phyloP scores from a whole-genome alignment of 2,329 filamentous ascomycete genomes.

The Colletotrichum somersetense region DNA sequence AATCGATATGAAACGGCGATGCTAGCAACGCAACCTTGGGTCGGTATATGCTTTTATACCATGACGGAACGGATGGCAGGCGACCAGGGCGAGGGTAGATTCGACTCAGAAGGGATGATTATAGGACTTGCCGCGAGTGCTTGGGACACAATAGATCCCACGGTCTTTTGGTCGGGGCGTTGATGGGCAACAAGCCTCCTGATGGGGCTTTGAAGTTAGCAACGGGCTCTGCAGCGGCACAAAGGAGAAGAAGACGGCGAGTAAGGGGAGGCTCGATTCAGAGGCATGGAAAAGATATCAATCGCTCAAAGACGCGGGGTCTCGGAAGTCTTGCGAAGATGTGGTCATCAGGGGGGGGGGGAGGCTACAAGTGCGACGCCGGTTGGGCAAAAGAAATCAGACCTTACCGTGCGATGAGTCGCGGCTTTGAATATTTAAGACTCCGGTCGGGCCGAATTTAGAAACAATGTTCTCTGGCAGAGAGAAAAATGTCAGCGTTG shows the following conservation, averaged over 20 bases:
- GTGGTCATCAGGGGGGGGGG: not conserved
- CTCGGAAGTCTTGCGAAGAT: constrained; percentile 4
- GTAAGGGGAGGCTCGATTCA: not conserved
- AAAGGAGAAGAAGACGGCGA: not conserved
- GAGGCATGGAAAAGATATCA: not conserved
- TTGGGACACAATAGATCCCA: not conserved
- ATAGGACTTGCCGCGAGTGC: not conserved
- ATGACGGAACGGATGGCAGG: not conserved
- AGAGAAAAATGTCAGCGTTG: not conserved
- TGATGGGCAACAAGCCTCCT: not conserved
- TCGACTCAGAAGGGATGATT: not conserved
- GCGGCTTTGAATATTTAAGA: not conserved
- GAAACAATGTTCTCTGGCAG: not conserved
- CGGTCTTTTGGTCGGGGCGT: not conserved
- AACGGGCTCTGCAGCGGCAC: not conserved
- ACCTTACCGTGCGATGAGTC: not conserved
- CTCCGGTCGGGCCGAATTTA: not conserved
- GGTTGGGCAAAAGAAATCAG: not conserved
- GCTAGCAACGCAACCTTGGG: not conserved
- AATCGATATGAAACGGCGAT: not conserved
- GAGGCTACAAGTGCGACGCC: not conserved
- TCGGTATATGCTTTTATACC: not conserved
- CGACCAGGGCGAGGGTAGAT: not conserved
- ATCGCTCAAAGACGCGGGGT: not conserved
- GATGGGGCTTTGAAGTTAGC: not conserved